Conservation (phyloP, 495 filamentous ascomycete genomes). For the Patellaria atrata region DNA sequence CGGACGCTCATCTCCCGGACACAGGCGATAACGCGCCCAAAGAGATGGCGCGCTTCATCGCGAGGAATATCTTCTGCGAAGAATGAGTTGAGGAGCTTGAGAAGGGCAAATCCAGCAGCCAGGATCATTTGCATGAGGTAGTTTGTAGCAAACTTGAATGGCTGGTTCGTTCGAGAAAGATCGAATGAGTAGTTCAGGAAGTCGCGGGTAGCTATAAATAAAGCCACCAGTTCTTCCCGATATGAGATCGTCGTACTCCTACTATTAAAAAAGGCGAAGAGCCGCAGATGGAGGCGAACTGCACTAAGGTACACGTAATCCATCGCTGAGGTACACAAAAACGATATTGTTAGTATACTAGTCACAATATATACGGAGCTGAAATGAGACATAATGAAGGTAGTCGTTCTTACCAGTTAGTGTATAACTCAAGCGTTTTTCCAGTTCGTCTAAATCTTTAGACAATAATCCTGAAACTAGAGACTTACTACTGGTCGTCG, state of each 20-base stretch:
- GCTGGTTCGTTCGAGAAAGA: slow-evolving; percentile 33
- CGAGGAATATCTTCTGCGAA: slow-evolving; percentile 59
- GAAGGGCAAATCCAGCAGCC: slow-evolving; percentile 66
- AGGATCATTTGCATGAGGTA: slow-evolving; percentile 90
- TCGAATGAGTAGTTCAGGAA: slow-evolving; percentile 63
- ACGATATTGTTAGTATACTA: no score
- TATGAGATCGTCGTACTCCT: slow-evolving; percentile 52
- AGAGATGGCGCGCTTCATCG: slow-evolving; percentile 57
- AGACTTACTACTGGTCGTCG: background rate
- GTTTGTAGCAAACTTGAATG: slow-evolving; percentile 59
- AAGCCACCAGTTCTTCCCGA: slow-evolving; percentile 56
- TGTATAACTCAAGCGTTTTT: no score
- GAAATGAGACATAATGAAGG: no score
- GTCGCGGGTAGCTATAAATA: slow-evolving; percentile 60
- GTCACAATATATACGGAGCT: no score
- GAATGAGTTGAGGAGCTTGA: slow-evolving; percentile 79
- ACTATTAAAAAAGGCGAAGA: slow-evolving; percentile 82
- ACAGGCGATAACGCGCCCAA: slow-evolving; percentile 59
- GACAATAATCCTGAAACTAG: background rate
- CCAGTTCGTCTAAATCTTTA: slow-evolving; percentile 38
- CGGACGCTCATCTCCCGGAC: slow-evolving; percentile 66
- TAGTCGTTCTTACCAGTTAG: no score
- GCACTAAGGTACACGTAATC: slow-evolving; percentile 55
- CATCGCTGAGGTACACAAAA: no score
- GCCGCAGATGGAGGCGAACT: slow-evolving; percentile 64